phyloP scores from a whole-genome alignment of 495 filamentous ascomycete genomes.

The Hypoxylon perforatum region DNA sequence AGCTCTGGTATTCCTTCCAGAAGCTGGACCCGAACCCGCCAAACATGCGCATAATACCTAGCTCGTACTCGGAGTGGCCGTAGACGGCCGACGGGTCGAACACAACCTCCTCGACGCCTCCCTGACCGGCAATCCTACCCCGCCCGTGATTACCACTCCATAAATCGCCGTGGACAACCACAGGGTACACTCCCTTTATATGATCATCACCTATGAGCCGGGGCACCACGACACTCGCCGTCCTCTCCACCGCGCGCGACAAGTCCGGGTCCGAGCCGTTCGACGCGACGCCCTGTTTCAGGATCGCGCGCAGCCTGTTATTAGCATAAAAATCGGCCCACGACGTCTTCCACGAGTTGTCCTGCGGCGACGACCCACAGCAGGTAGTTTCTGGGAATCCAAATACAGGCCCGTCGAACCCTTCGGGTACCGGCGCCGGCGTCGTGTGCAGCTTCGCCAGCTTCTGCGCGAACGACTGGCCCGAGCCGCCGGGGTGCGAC shows the following conservation, averaged over 20 bases:
- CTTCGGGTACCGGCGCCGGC: conserved; percentile 71
- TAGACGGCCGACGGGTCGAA: conserved; percentile 85
- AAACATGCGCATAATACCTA: conserved; percentile 97
- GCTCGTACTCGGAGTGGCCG: conserved; percentile 88
- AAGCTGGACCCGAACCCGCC: conserved; percentile 83
- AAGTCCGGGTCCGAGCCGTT: conserved; percentile 75
- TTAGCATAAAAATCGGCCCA: conserved; percentile 90
- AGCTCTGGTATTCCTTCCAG: conserved; percentile 77
- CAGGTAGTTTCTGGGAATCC: conserved; percentile 86
- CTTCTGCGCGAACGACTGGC: conserved; percentile 73
- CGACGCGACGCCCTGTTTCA: conserved; percentile 63
- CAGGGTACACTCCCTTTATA: conserved; percentile 72
- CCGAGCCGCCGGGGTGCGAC: conserved; percentile 48
- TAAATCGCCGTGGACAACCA: conserved; percentile 88
- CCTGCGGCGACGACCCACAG: conserved; percentile 85
- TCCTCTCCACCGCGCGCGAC: conserved; percentile 69
- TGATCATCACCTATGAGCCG: conserved; percentile 74
- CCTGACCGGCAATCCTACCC: conserved; percentile 69
- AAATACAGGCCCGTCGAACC: conserved; percentile 69
- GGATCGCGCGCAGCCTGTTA: conserved; percentile 73
- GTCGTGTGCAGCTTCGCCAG: conserved; percentile 84
- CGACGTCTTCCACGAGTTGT: conserved; percentile 72
- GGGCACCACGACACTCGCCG: conserved; percentile 72
- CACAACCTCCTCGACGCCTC: conserved; percentile 77
- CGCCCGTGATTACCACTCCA: conserved; percentile 88